Evolutionary conservation across 2,329 filamentous ascomycete species (phyloP).

Genomic region (Lachnellula suecica): DNA sequence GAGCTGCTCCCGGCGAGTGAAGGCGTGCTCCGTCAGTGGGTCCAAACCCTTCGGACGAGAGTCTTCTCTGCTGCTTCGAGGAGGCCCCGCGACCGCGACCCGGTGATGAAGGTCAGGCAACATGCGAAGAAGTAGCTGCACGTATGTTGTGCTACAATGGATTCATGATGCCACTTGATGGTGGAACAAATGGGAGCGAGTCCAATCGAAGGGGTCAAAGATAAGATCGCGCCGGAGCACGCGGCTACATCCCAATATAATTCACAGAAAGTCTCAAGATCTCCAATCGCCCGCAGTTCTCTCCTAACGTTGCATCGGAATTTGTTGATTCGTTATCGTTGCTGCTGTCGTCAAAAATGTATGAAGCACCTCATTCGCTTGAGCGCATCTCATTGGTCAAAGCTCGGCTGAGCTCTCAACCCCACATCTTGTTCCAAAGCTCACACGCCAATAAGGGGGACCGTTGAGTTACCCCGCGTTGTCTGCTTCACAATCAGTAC

Average conservation of each 20-base stretch:
- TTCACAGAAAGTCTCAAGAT: too few species aligned
- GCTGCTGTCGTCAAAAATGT: slow-evolving; percentile 8
- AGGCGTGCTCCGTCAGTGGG: not conserved
- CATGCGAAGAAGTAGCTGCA: not conserved
- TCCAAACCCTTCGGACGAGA: too few species aligned
- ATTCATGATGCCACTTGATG: slow-evolving; percentile 1
- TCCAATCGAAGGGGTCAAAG: not conserved
- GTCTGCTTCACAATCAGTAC: slow-evolving; percentile 1
- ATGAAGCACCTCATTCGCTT: slow-evolving; percentile 4
- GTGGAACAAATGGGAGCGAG: not conserved
- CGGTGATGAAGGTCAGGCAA: too few species aligned
- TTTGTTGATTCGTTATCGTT: not conserved
- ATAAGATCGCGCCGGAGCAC: not conserved
- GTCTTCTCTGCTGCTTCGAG: too few species aligned
- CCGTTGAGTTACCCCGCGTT: slow-evolving; percentile 3
- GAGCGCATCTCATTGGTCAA: not conserved
- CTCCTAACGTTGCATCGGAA: too few species aligned
- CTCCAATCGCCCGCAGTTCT: not conserved
- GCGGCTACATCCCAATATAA: too few species aligned
- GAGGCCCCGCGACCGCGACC: too few species aligned
- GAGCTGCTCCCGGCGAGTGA: not conserved
- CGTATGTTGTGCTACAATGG: slow-evolving; percentile 10
- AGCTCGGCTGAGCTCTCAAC: slow-evolving; percentile 7
- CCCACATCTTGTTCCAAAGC: slow-evolving; percentile 20
- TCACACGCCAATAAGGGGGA: not conserved